Evolutionary conservation across 495 filamentous ascomycete genomes (phyloP), one percentile per base, ranked within the genome.

Genomic region (Penicillium canescens): DNA sequence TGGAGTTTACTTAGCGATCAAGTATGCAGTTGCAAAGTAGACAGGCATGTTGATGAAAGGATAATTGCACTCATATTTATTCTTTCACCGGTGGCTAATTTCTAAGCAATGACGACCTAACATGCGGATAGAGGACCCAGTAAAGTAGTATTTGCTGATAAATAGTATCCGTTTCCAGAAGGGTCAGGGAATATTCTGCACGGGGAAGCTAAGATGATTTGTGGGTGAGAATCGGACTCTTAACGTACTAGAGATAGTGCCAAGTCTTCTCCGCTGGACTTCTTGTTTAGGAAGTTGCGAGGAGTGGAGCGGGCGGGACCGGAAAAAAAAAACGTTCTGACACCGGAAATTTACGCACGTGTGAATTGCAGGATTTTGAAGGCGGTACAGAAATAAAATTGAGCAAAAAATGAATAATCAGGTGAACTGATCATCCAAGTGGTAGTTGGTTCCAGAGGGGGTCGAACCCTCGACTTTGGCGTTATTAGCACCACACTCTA

Each of bases 401-500:
- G 28, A 31, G 28, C 28, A 31, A 31, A 31, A 31, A 8, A 4
- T 24, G 23, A 24, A 24, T 6, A 24, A 24, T 6, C 0, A 24
- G 23, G 6, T 24, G 2, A 24, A 4, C 23, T 4, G 23, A 24
- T 24, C 6, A 24, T 24, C 23, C 1, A 24, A 24, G 3, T 24
- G 23, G 23, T 24, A 24, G 23, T 24, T 45, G 42, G 42, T 44
- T 44, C 42, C 42, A 44, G 42, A 44, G 41, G 41, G 41, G 41
- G 41, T 43, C 41, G 59, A 63, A 67, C 64, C 64, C 64, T 67
- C 67, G 59, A 67, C 67, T 63, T 69, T 69, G 61, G 53, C 67
- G 67, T 69, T 69, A 69, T 69, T 69, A 69, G 64, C 67, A 69
- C 53, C 61, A 69, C 67, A 63, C 67, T 63, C 67, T 67, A 63